Conservation (phyloP, 768 basidiomycete species). For the Harrya chromipes region DNA sequence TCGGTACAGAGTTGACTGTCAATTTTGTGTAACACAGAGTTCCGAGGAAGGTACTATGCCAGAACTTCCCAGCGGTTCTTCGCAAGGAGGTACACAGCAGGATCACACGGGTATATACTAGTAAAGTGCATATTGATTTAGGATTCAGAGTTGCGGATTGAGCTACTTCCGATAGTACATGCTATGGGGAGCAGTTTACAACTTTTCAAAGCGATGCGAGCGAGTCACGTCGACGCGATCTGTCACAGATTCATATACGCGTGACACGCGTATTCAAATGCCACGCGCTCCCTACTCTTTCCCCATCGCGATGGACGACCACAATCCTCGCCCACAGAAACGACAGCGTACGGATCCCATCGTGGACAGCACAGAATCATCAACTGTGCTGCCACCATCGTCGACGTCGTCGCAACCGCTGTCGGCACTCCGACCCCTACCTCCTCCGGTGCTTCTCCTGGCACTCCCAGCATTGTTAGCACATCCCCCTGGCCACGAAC, state of each 20-base stretch:
- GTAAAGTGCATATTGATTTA: too few relatives aligned
- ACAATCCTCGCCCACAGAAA: conserved; percentile 35
- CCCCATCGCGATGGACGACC: conserved; percentile 21
- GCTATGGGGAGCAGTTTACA: too few relatives aligned
- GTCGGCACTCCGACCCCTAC: conserved; percentile 31
- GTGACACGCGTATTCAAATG: conserved; percentile 18
- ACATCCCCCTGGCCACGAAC: conserved; percentile 61
- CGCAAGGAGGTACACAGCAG: too few relatives aligned
- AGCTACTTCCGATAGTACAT: too few relatives aligned
- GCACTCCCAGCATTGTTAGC: conserved; percentile 57
- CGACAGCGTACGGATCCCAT: conserved; percentile 25
- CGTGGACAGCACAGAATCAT: not conserved
- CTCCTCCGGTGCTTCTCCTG: conserved; percentile 51
- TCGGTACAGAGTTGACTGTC: too few relatives aligned
- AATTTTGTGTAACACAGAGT: too few relatives aligned
- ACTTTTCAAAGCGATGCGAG: too few relatives aligned
- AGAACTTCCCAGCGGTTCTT: too few relatives aligned
- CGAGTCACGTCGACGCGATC: conserved; percentile 20
- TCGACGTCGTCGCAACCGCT: not conserved
- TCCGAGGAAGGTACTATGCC: too few relatives aligned
- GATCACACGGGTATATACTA: too few relatives aligned
- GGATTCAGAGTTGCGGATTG: too few relatives aligned
- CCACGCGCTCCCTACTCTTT: conserved; percentile 10
- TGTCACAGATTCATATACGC: conserved; percentile 30
- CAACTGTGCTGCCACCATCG: not conserved